These are phyloP conservation scores for Emmonsia crescens DNA, from an alignment of 2,329 filamentous ascomycete genomes.

Conservation along the genomic window DNA sequence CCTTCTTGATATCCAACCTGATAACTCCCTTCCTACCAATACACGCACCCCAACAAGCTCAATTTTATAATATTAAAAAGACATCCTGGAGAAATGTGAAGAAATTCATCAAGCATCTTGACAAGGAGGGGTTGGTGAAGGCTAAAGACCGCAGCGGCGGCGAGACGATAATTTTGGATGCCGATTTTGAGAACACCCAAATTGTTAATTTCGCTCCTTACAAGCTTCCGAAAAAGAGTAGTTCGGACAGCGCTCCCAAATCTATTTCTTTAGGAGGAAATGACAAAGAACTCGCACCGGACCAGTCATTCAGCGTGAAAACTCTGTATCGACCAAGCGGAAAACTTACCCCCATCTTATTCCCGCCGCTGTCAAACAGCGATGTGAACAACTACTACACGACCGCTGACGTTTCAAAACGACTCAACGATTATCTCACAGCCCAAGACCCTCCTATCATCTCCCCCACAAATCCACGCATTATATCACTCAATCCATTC, in stretches of 20 bases:
- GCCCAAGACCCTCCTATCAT: constrained; percentile 43
- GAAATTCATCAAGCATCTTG: constrained; percentile 58
- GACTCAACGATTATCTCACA: constrained; percentile 49
- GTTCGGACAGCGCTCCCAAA: constrained; percentile 19
- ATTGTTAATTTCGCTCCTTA: constrained; percentile 52
- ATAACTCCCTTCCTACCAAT: constrained; percentile 57
- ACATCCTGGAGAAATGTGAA: constrained; percentile 60
- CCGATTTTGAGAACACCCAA: constrained; percentile 50
- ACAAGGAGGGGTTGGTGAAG: constrained; percentile 53
- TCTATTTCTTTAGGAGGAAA: constrained; percentile 19
- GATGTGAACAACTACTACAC: constrained; percentile 48
- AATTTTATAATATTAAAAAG: constrained; percentile 57
- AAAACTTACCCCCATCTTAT: constrained; percentile 47
- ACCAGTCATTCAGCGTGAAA: constrained; percentile 37
- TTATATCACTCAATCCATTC: constrained; percentile 51
- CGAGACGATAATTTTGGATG: constrained; percentile 53
- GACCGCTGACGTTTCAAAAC: constrained; percentile 46
- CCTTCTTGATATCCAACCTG: constrained; percentile 51
- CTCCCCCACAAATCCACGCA: constrained; percentile 47
- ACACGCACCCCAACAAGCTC: constrained; percentile 43
- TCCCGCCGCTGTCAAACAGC: constrained; percentile 35
- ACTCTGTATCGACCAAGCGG: constrained; percentile 47
- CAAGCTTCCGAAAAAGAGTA: constrained; percentile 42
- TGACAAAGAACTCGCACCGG: constrained; percentile 30
- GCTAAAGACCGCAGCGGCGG: constrained; percentile 54